These are phyloP conservation scores for Zygotorulaspora sp. DNA, from an alignment of 805 yeast genomes.

Conservation along the genomic window DNA sequence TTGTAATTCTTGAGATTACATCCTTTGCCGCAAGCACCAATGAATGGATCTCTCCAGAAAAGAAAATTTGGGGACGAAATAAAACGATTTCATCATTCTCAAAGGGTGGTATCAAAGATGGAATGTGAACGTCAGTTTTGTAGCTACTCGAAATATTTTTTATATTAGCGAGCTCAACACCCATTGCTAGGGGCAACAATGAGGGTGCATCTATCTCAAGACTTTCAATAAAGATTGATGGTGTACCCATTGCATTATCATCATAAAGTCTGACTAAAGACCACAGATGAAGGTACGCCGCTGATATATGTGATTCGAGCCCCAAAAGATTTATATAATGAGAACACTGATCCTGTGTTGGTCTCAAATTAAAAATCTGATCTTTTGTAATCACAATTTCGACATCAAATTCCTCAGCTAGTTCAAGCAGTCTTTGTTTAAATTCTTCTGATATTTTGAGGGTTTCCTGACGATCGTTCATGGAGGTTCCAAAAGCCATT, in stretches of 20 bases:
- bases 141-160: conserved; percentile 15
- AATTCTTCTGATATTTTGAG: conserved; percentile 3
- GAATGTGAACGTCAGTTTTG: conserved; percentile 20
- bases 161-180: conserved; percentile 23
- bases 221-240: conserved; percentile 18
- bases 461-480: neutral
- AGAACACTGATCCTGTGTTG: conserved; percentile 3
- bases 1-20: conserved; percentile 12
- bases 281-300: conserved; percentile 17
- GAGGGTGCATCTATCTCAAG: conserved; percentile 23
- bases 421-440: conserved; percentile 6
- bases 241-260: neutral
- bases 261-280: conserved; percentile 17
- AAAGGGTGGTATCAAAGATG: conserved; percentile 13
- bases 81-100: neutral
- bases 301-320: conserved; percentile 14
- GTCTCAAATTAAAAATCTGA: conserved; percentile 4
- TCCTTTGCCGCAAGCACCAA: conserved; percentile 20
- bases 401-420: conserved; percentile 19
- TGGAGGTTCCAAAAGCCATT: conserved; percentile 1
- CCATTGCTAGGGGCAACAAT: conserved; percentile 22
- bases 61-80: conserved; percentile 17
- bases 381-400: conserved; percentile 18
- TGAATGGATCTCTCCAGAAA: conserved; percentile 22
- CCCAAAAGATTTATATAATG: conserved; percentile 21